These are phyloP conservation scores for Tinospora cordifolia DNA, from an alignment of 164 flowering plant genomes.

Conservation along the genomic window DNA sequence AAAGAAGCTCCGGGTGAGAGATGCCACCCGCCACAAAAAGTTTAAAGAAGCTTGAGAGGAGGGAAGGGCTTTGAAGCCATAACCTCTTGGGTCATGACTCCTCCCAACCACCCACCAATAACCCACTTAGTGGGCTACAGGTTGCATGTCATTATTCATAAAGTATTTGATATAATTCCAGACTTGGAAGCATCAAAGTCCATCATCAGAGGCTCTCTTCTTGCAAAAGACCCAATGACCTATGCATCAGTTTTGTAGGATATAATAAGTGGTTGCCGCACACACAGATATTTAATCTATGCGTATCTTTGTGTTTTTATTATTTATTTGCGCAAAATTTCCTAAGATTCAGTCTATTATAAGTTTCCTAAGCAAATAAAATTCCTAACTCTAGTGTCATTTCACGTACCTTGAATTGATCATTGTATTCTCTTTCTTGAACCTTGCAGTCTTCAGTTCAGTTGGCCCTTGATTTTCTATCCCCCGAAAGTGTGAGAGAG, in stretches of 20 bases:
- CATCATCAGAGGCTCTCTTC: background rate
- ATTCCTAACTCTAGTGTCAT: background rate
- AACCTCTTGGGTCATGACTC: too few species aligned
- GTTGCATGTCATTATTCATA: too few species aligned
- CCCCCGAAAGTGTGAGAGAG: slow-evolving; percentile 80
- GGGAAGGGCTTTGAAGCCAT: too few species aligned
- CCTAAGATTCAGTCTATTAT: background rate
- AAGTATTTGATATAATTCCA: background rate
- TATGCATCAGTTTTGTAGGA: background rate
- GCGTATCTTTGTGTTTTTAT: too few species aligned
- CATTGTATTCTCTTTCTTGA: background rate
- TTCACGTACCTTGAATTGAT: slow-evolving; percentile 5
- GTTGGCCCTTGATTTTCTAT: slow-evolving; percentile 77
- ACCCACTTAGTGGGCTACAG: too few species aligned
- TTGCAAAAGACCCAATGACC: background rate
- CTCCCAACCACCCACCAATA: too few species aligned
- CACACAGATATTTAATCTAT: too few species aligned
- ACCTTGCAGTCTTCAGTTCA: slow-evolving; percentile 76
- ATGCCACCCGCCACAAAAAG: too few species aligned
- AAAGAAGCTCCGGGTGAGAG: too few species aligned
- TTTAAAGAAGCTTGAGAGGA: too few species aligned
- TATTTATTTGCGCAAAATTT: too few species aligned
- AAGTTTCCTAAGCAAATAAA: background rate
- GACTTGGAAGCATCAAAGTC: background rate
- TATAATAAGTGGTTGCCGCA: background rate